Evolutionary conservation across 2,329 filamentous ascomycete genomes (phyloP).

Genomic region (Cercospora brassicicola): DNA sequence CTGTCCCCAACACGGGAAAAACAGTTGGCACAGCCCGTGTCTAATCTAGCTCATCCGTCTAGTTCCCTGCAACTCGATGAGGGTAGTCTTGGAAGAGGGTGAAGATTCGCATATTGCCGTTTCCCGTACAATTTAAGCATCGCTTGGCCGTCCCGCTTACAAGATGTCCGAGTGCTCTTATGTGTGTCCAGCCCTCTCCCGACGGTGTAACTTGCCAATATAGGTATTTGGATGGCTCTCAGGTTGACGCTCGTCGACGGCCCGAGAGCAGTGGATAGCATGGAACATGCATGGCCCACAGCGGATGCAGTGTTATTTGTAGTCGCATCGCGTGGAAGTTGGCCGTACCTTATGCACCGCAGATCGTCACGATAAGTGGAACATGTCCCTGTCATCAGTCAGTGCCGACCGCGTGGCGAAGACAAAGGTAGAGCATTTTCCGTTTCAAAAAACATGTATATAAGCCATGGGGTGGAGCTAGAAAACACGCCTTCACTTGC

Average conservation of each 20-base stretch:
- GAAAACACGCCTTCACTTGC: not conserved
- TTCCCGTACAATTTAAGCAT: not conserved
- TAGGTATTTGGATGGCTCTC: not conserved
- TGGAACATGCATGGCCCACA: not conserved
- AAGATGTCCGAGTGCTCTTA: not conserved
- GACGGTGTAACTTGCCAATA: not conserved
- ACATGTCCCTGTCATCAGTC: not conserved
- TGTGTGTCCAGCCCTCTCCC: not conserved
- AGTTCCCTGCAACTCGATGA: not conserved
- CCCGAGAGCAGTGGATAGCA: not conserved
- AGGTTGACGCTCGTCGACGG: not conserved
- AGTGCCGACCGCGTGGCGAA: not conserved
- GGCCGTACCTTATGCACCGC: not conserved
- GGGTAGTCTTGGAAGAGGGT: not conserved
- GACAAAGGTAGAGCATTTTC: not conserved
- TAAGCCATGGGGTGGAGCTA: not conserved
- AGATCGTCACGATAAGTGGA: not conserved
- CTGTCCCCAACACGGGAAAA: not conserved
- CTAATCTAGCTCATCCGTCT: not conserved
- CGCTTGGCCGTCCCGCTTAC: not conserved
- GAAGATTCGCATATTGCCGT: not conserved
- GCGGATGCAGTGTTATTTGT: not conserved
- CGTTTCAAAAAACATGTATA: not conserved
- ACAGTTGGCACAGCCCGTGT: not conserved
- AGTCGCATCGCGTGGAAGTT: not conserved